Evolutionary conservation across 169 alveolate genomes (phyloP).

Genomic region (Plasmodium reichenowi): DNA sequence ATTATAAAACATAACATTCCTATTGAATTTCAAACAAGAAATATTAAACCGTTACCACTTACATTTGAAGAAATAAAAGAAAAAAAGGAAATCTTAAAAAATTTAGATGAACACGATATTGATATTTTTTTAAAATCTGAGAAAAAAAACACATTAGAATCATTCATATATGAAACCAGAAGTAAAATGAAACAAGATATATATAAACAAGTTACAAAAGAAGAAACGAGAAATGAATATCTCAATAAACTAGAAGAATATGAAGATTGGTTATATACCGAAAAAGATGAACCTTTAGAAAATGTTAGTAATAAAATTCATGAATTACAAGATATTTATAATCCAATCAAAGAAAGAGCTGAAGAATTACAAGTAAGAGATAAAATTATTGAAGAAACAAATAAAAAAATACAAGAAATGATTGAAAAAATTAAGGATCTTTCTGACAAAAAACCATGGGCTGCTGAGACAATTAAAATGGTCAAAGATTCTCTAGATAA

Average conservation of each 20-base stretch:
- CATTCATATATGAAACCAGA: constrained; percentile 73
- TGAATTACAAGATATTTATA: constrained; percentile 63
- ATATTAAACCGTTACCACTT: constrained; percentile 48
- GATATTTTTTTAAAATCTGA: constrained; percentile 64
- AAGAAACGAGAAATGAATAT: constrained; percentile 39
- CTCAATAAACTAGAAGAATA: constrained; percentile 64
- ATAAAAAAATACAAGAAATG: constrained; percentile 37
- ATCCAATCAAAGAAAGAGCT: constrained; percentile 76
- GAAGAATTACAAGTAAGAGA: constrained; percentile 57
- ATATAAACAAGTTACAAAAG: constrained; percentile 63
- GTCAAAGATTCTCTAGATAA: constrained; percentile 60
- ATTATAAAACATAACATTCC: constrained; percentile 44
- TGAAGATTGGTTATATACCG: constrained; percentile 74
- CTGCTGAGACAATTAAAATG: constrained; percentile 44
- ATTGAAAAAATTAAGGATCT: constrained; percentile 28
- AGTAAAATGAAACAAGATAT: constrained; percentile 74
- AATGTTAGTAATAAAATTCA: constrained; percentile 52
- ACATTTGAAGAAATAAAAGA: constrained; percentile 56
- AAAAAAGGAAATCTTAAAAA: constrained; percentile 56
- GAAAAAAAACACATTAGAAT: constrained; percentile 56
- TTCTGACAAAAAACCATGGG: constrained; percentile 74
- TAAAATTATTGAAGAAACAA: constrained; percentile 41
- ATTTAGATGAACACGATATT: constrained; percentile 65
- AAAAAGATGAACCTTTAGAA: constrained; percentile 77
- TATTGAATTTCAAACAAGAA: constrained; percentile 21